phyloP scores from a whole-genome alignment of 2,329 filamentous ascomycete species.

The Bipolaris zeicola region DNA sequence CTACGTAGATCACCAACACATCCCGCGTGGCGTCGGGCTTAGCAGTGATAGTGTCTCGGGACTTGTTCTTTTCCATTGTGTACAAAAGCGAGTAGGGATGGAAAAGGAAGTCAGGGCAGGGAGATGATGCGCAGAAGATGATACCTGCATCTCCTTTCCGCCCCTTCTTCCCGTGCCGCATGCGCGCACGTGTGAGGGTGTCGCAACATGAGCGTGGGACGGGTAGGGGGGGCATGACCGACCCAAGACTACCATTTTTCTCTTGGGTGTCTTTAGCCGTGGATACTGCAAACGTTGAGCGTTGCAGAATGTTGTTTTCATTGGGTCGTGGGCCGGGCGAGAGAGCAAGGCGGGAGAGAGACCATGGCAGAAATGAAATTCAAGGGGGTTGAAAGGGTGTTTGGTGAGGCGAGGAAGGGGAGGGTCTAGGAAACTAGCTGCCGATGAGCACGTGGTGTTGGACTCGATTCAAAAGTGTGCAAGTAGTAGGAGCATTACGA shows the following conservation, averaged over 20 bases:
- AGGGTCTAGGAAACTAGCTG: background rate
- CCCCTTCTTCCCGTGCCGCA: too few species aligned
- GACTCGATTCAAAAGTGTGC: background rate
- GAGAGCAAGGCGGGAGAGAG: too few species aligned
- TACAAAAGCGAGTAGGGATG: too few species aligned
- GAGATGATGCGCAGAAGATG: too few species aligned
- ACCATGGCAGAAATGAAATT: background rate
- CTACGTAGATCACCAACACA: too few species aligned
- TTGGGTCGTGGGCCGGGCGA: background rate
- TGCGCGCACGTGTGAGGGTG: too few species aligned
- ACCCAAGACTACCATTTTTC: background rate
- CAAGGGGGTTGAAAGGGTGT: background rate
- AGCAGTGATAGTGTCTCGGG: too few species aligned
- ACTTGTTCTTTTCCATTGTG: too few species aligned
- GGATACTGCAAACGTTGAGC: background rate
- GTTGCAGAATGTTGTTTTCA: constrained; percentile 1
- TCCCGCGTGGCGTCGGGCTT: too few species aligned
- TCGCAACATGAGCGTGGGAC: background rate
- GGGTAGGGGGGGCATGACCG: background rate
- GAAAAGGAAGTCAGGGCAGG: too few species aligned
- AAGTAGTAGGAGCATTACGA: background rate
- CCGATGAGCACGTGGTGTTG: background rate
- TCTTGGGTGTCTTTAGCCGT: background rate
- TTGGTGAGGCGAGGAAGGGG: background rate
- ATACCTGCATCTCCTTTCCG: too few species aligned